phyloP scores from a whole-genome alignment of 2,329 filamentous ascomycete genomes.

The Aureobasidium sp. region DNA sequence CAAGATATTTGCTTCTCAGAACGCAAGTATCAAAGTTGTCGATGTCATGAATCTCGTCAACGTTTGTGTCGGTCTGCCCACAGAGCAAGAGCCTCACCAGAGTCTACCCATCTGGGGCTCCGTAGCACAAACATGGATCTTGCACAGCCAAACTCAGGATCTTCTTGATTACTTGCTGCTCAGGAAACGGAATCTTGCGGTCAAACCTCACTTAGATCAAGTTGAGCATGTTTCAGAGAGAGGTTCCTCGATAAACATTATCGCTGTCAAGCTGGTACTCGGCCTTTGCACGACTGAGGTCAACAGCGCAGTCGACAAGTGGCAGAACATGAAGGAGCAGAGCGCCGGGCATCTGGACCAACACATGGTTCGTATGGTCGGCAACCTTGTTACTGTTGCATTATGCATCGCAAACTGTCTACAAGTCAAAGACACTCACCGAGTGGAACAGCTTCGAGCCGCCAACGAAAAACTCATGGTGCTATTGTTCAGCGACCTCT shows the following conservation, averaged over 20 bases:
- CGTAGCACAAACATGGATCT: constrained; percentile 39
- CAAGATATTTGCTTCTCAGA: constrained; percentile 56
- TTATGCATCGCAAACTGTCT: constrained; percentile 28
- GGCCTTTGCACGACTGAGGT: constrained; percentile 8
- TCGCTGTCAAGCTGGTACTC: not conserved
- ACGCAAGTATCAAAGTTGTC: constrained; percentile 55
- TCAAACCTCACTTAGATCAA: not conserved
- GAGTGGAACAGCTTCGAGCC: constrained; percentile 24
- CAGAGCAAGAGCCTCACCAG: constrained; percentile 20
- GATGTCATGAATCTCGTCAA: constrained; percentile 64
- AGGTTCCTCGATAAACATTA: not conserved
- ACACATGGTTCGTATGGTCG: constrained; percentile 45
- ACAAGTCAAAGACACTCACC: constrained; percentile 23
- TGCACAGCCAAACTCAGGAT: constrained; percentile 32
- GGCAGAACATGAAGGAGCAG: constrained; percentile 6
- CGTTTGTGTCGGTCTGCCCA: constrained; percentile 54
- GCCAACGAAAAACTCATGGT: constrained; percentile 24
- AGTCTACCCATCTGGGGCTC: constrained; percentile 32
- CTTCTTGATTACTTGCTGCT: constrained; percentile 46
- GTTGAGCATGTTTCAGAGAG: not conserved
- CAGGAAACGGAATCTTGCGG: not conserved
- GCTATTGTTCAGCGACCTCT: constrained; percentile 30
- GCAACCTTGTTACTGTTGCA: constrained; percentile 41
- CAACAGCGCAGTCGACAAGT: not conserved
- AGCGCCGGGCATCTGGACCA: constrained; percentile 31